Conservation (phyloP, 192 early-diverging fungal species). For the Coemansia sp. region DNA sequence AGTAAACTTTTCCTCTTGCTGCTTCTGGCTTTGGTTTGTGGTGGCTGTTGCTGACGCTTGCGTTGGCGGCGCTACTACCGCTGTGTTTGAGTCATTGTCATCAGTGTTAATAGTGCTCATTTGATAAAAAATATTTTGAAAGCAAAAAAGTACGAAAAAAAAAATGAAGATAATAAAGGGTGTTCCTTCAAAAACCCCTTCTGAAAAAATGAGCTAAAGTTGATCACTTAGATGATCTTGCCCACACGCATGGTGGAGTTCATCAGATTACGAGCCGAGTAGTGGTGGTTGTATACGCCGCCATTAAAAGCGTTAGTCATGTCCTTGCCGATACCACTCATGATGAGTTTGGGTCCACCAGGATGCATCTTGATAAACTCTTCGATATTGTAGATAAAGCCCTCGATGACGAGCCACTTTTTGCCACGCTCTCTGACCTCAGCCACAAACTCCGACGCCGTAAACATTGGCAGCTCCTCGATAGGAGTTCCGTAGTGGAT, state of each 20-base stretch:
- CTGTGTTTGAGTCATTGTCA: neutral
- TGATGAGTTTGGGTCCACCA: conserved; percentile 75
- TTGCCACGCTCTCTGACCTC: conserved; percentile 66
- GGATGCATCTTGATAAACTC: conserved; percentile 86
- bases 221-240: conserved; percentile 37
- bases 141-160: neutral
- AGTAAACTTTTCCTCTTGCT: neutral
- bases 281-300: conserved; percentile 86
- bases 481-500: conserved; percentile 70
- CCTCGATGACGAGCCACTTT: conserved; percentile 82
- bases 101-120: neutral
- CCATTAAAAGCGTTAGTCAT: conserved; percentile 86
- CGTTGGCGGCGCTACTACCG: neutral
- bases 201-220: neutral
- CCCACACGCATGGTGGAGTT: conserved; percentile 54
- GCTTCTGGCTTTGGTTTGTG: neutral
- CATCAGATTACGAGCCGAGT: conserved; percentile 81
- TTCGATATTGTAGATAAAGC: conserved; percentile 77
- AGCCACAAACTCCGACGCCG: conserved; percentile 63
- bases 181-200: neutral
- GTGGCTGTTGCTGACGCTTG: neutral
- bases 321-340: conserved; percentile 77
- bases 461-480: conserved; percentile 67
- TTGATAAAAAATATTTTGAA: too few species aligned
- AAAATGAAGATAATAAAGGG: neutral